These are phyloP conservation scores for Paspalum vaginatum DNA, from an alignment of 176 grass and related monocot species.

Conservation along the genomic window DNA sequence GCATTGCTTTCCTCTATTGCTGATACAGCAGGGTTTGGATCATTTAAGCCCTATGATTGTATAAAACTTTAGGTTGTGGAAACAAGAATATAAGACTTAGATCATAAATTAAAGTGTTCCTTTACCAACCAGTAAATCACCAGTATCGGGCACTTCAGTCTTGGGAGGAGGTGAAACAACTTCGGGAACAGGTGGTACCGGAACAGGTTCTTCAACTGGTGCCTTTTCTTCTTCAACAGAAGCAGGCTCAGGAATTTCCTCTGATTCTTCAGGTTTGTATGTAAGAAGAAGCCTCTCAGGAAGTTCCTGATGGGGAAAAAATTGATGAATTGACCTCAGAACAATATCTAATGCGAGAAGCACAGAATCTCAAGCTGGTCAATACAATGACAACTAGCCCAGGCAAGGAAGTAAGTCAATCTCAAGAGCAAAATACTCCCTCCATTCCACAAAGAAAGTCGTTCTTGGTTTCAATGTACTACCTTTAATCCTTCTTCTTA, in stretches of 20 bases:
- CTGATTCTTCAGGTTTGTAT: slow-evolving; percentile 81
- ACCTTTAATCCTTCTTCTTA: too few species aligned
- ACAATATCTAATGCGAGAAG: background rate
- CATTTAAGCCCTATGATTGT: slow-evolving; percentile 68
- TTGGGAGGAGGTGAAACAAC: slow-evolving; percentile 55
- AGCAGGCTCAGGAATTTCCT: slow-evolving; percentile 53
- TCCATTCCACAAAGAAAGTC: too few species aligned
- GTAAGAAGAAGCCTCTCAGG: slow-evolving; percentile 97
- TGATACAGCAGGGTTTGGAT: slow-evolving; percentile 71
- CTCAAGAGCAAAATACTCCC: too few species aligned
- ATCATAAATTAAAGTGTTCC: slow-evolving; percentile 17
- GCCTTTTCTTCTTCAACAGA: slow-evolving; percentile 67
- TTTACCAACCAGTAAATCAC: slow-evolving; percentile 82
- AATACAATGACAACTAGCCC: too few species aligned
- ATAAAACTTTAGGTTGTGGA: slow-evolving; percentile 35
- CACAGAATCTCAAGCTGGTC: background rate
- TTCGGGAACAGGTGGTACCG: slow-evolving; percentile 47
- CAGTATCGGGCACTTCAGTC: slow-evolving; percentile 51
- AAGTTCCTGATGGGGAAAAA: slow-evolving; percentile 77
- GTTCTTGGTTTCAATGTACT: too few species aligned
- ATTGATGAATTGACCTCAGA: background rate
- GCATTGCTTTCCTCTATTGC: slow-evolving; percentile 96
- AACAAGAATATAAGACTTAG: slow-evolving; percentile 31
- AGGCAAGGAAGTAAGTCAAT: too few species aligned
- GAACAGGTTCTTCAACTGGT: slow-evolving; percentile 59